Conservation (phyloP, 352 stramenopile genomes). For the Globisporangium spinosum region DNA sequence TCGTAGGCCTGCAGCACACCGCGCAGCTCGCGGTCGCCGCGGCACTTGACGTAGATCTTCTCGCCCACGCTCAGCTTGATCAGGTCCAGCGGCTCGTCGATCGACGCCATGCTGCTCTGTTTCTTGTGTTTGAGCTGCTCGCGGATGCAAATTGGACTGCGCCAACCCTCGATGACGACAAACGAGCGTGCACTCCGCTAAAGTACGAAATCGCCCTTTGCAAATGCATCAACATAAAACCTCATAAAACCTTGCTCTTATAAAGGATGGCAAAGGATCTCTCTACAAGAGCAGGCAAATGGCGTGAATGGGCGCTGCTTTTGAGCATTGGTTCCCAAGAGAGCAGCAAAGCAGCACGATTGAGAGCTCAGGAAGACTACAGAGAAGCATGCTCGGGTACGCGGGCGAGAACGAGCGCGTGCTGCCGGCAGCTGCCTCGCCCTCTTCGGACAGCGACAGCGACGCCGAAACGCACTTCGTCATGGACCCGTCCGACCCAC, state of each 20-base stretch:
- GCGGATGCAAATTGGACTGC: not conserved
- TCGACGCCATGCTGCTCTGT: slow-evolving; percentile 58
- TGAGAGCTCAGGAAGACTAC: not conserved
- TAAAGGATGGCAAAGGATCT: slow-evolving; percentile 12
- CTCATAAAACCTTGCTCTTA: slow-evolving; percentile 20
- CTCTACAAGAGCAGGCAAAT: slow-evolving; percentile 14
- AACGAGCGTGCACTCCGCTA: not conserved
- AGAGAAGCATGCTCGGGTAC: slow-evolving; percentile 25
- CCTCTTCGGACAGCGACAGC: slow-evolving; percentile 29
- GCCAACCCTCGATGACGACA: no score
- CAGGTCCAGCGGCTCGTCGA: slow-evolving; percentile 97
- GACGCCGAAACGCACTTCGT: slow-evolving; percentile 53
- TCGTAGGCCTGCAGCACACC: slow-evolving; percentile 98
- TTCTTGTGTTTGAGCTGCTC: not conserved
- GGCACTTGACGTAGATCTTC: slow-evolving; percentile 99
- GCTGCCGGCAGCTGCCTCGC: slow-evolving; percentile 28
- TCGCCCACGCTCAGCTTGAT: slow-evolving; percentile 98
- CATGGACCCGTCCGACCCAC: slow-evolving; percentile 78
- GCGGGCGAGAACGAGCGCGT: slow-evolving; percentile 31
- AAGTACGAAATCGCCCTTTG: slow-evolving; percentile 6
- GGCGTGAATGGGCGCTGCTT: slow-evolving; percentile 12
- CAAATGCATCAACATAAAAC: not conserved
- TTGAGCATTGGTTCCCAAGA: slow-evolving; percentile 16
- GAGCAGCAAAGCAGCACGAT: not conserved
- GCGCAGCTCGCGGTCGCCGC: slow-evolving; percentile 94